A percentile compares a stretch with the other conserved stretches of the same genome.
phyloP scores from a whole-genome alignment of 2,329 filamentous ascomycete species.

The Sclerotinia borealis region DNA sequence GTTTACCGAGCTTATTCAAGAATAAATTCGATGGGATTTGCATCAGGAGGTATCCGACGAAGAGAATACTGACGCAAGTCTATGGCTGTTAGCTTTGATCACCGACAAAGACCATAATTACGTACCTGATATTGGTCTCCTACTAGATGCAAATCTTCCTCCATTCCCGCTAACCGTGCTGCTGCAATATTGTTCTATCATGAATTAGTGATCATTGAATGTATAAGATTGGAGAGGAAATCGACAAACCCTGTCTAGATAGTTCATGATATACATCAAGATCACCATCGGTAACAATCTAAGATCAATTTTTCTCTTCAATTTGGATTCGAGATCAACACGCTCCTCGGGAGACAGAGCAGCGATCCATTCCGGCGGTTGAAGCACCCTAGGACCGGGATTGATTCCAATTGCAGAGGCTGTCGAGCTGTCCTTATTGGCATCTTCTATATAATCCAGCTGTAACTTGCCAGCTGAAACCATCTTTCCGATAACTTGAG shows the following conservation, averaged over 20 bases:
- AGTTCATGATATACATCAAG: constrained; percentile 66
- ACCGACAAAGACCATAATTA: constrained; percentile 6
- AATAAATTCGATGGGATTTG: constrained; percentile 45
- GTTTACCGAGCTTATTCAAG: constrained; percentile 43
- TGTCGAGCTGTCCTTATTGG: background rate
- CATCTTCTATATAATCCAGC: background rate
- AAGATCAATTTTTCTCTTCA: constrained; percentile 60
- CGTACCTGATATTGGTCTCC: constrained; percentile 38
- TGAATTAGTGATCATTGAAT: background rate
- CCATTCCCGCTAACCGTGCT: constrained; percentile 46
- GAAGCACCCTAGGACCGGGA: background rate
- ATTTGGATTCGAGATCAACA: constrained; percentile 44
- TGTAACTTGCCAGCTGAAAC: background rate
- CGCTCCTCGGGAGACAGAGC: constrained; percentile 47
- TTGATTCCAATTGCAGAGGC: background rate
- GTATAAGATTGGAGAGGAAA: no score
- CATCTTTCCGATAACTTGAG: background rate
- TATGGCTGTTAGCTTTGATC: constrained; percentile 18
- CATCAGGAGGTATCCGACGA: constrained; percentile 37
- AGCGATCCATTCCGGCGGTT: constrained; percentile 34
- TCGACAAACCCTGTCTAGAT: constrained; percentile 42
- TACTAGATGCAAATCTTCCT: constrained; percentile 37
- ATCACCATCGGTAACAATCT: constrained; percentile 61
- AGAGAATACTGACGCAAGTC: constrained; percentile 37
- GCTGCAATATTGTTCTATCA: constrained; percentile 48